These are phyloP conservation scores for Candida pseudoviswanathii DNA, from an alignment of 1,139 yeast genomes.

Conservation along the genomic window DNA sequence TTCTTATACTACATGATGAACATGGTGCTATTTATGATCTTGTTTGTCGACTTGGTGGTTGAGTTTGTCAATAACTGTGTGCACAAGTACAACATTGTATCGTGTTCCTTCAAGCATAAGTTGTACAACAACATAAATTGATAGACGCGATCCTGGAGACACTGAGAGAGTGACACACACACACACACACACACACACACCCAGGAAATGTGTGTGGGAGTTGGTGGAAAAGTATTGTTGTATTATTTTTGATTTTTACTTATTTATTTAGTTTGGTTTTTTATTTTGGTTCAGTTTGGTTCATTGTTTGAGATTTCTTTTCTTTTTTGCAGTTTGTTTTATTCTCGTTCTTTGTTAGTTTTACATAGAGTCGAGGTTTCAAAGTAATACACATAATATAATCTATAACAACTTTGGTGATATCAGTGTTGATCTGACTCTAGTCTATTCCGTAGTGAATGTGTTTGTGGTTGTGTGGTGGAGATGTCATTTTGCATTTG, in stretches of 20 bases:
- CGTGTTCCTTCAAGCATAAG: slow-evolving; percentile 17
- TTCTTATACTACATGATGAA: slow-evolving; percentile 16
- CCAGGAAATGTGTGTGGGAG: neutral
- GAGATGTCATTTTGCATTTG: no score
- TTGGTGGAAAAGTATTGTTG: neutral
- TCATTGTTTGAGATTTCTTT: neutral
- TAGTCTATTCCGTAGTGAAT: no score
- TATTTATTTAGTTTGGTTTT: neutral
- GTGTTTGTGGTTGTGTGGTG: no score
- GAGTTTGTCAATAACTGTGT: slow-evolving; percentile 16
- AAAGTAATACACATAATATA: neutral
- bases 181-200: no score
- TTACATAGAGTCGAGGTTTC: neutral
- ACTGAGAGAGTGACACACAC: neutral
- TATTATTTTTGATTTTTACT: neutral
- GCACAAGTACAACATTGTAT: slow-evolving; percentile 17
- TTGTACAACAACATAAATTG: slow-evolving; percentile 20
- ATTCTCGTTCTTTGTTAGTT: neutral
- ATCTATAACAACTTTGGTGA: no score
- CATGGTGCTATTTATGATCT: slow-evolving; percentile 13
- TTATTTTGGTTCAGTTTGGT: neutral
- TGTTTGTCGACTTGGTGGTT: slow-evolving; percentile 14
- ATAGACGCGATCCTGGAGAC: neutral
- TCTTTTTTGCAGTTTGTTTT: neutral
- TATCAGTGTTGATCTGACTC: no score